Base-by-base conservation (phyloP, 164 flowering plant species). In the Pachysandra terminalis region DNA sequence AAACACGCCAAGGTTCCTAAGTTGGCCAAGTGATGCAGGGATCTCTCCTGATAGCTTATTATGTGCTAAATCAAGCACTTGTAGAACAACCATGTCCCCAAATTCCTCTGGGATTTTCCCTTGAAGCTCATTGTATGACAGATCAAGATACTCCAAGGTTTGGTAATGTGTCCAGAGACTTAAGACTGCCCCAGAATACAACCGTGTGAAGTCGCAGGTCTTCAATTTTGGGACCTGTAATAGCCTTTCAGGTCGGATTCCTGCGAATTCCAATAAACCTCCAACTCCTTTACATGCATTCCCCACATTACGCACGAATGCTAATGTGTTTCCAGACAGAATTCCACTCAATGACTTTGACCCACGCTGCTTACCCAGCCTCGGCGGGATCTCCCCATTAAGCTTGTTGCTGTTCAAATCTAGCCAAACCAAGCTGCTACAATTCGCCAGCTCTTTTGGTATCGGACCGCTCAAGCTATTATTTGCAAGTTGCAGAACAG, bases 201-300 rank as follows among this genome's bases (percentile, higher is more conserved):
- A 40, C 32, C 96, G 70, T 0, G 89, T 87, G 75, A 90, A 86
- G 68, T 90, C 96, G 62, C 98, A 93, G 8, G 80, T 86, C 75
- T 75, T 89, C 78, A 90, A 61, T 0, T 87, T 75, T 1, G 97
- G 97, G 3, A 88, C 85, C 66, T 87, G 89, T 55, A 72, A 32
- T 13, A 93, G 78, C 65, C 97, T 80, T 70, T 93, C 97, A 0
- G 98, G 91, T 25, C 93, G 74, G 28, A 93, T 93, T 32, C 96
- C 98, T 0, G 93, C 81, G 63, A 93, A 93, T 65, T 93, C 98
- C 41, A 93, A 75, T 81, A 93, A 73, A 9, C 98, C 96, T 13
- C 98, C 98, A 15, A 87, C 92, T 6, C 98, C 96, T 76, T 84
- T 82, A 65, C 98, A 93, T 0, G 98, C 83, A 65, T 88, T 90